Evolutionary conservation across 192 early-diverging fungal species (phyloP), one percentile per base, ranked within the genome.

Genomic region (Chytriomyces confervae): DNA sequence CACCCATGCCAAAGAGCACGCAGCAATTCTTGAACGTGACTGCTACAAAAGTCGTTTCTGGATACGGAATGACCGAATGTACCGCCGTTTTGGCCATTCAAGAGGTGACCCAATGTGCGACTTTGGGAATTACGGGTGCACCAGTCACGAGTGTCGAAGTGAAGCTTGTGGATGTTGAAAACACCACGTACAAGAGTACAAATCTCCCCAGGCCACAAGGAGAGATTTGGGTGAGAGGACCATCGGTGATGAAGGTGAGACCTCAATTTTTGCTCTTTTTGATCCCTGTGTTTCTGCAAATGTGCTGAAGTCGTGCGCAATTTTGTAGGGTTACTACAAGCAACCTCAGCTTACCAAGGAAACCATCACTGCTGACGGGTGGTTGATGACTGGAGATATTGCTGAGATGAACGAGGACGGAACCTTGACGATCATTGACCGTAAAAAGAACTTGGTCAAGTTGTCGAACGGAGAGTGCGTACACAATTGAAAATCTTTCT

Each of bases 381-480:
- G 96, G 96, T 79, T 97, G 60, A 88, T 84, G 82, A 96, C 95
- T n/a, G 96, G 96, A 60, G 96, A 96, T 83, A 92, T 98, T 77
- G 97, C 90, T 62, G 91, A 94, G 86, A 93, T 91, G 92, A 84
- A 89, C 62, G 80, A 85, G 3, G 91, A 92, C 70, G 95, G 95
- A 48, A 90, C 91, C 46, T 76, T 97, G 43, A 80, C 86, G 9
- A 90, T 98, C 63, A 95, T 98, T 80, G 97, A 98, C 83, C 90
- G 97, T 61, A 92, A 89, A 77, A 95, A 95, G 88, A 98, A 97
- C 83, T 88, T 98, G 62, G 92, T 99, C 73, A 98, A 97, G 84
- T 87, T 96, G 72, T 84, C 91, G 6, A 88, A 95, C 80, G 97
- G 95, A 76, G 96, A 97, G 61, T 77, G 23, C 36, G 75, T 67